These are phyloP conservation scores for Talaromyces verruculosus DNA, from an alignment of 2,329 filamentous ascomycete genomes.

Conservation along the genomic window DNA sequence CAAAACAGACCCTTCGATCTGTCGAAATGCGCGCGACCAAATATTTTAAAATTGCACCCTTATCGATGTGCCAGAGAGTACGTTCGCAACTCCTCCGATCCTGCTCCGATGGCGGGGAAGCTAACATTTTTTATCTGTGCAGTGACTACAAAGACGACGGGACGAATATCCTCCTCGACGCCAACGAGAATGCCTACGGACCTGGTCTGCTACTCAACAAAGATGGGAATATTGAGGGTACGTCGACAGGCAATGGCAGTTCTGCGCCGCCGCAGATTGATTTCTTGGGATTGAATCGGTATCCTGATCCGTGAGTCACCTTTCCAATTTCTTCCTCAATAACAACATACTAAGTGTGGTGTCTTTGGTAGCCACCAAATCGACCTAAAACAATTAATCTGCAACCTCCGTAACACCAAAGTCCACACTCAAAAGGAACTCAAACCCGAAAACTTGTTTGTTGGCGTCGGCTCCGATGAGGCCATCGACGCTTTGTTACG, in stretches of 20 bases:
- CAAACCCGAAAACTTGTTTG: conserved; percentile 80
- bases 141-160: conserved; percentile 99
- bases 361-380: conserved; percentile 66
- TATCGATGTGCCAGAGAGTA: conserved; percentile 82
- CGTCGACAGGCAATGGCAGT: conserved; percentile 35
- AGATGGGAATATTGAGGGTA: conserved; percentile 51
- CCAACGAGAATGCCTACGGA: conserved; percentile 96
- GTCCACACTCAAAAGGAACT: conserved; percentile 72
- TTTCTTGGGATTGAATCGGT: conserved; percentile 81
- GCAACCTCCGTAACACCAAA: conserved; percentile 79
- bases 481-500: conserved; percentile 92
- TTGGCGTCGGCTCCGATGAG: conserved; percentile 94
- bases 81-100: conserved; percentile 36
- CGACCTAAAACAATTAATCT: conserved; percentile 82
- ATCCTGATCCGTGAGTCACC: conserved; percentile 72
- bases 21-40: conserved; percentile 70
- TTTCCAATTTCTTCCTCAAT: background rate
- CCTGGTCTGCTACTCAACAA: conserved; percentile 65
- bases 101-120: conserved; percentile 14
- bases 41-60: conserved; percentile 73
- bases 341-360: background rate
- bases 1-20: conserved; percentile 64
- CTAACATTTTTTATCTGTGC: background rate
- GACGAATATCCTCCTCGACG: conserved; percentile 91
- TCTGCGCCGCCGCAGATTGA: conserved; percentile 64